These are phyloP conservation scores for Fusarium buharicum DNA, from an alignment of 2,329 filamentous ascomycete genomes.

Conservation along the genomic window DNA sequence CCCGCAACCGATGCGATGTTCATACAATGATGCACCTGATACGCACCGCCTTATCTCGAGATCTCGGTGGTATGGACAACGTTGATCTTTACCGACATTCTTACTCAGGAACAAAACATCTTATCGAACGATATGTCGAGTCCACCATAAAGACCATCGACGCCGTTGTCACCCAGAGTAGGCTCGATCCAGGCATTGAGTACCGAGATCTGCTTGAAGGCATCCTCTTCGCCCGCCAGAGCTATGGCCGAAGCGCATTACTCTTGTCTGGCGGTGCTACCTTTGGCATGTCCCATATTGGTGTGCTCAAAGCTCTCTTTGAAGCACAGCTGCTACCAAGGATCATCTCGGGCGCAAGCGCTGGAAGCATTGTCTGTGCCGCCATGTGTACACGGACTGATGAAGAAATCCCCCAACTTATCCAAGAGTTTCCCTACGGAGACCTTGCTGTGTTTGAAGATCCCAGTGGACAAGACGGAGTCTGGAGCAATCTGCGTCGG, in stretches of 20 bases:
- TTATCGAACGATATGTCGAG: constrained; percentile 89
- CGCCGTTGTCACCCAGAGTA: constrained; percentile 72
- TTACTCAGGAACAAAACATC: constrained; percentile 83
- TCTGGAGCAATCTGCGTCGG: constrained; percentile 75
- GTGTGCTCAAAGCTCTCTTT: constrained; percentile 83
- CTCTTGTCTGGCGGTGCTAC: constrained; percentile 87
- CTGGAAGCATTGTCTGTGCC: constrained; percentile 85
- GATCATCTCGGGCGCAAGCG: constrained; percentile 88
- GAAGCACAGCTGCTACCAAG: constrained; percentile 80
- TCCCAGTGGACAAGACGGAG: constrained; percentile 65
- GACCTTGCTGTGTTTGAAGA: constrained; percentile 84
- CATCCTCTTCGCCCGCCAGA: constrained; percentile 77
- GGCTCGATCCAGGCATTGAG: constrained; percentile 64
- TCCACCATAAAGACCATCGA: constrained; percentile 80
- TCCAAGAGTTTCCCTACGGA: constrained; percentile 79
- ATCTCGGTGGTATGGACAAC: constrained; percentile 88
- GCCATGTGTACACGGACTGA: constrained; percentile 83
- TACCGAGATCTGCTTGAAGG: constrained; percentile 71
- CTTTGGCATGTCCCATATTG: constrained; percentile 92
- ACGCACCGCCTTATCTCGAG: constrained; percentile 80
- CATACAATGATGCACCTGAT: constrained; percentile 82
- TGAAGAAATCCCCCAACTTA: constrained; percentile 76
- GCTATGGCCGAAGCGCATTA: constrained; percentile 85
- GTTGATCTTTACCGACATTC: constrained; percentile 84
- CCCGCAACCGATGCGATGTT: constrained; percentile 76